Base-by-base conservation (phyloP, 108 stramenopile genomes). In the Pseudonitzschia pungens region DNA sequence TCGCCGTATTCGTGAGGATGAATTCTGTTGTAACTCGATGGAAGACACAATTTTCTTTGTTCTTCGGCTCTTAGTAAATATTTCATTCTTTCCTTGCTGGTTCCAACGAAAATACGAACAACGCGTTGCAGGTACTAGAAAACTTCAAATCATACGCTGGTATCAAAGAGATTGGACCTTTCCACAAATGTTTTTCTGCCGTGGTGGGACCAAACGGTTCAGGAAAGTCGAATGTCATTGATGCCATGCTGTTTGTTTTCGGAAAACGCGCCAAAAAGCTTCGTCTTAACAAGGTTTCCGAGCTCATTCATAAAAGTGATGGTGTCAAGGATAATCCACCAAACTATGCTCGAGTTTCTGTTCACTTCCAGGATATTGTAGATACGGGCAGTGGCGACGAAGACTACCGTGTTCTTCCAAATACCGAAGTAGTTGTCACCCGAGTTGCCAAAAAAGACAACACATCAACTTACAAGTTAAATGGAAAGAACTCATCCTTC, bases 171-270 rank as follows among this genome's bases (percentile, higher is more conserved):
- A 90, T 94, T 62, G 92, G 92, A 43, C 92, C 93, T 29, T 94
- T 94, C 75, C 93, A 94, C 85, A 92, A 92, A 81, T 94, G 96
- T 78, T 98, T 99, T 84, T 92, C 93, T 29, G 84, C 92, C 41
- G 93, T 99, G 33, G 97, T 97, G 41, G 97, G 97, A 18, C 97
- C 97, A 20, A 97, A 98, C 72, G 97, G 97, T 15, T 94, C 92
- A 24, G 99, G 99, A 29, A 99, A 99, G 80, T 95, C 93, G 27
- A 99, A 99, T 79, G 97, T 97, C 51, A 98, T 99, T 63, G 99
- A 99, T 79, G 99, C 99, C 77, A 96, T 99, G 97, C 93, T 99
- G 32, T 99, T 99, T 81, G 99, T 98, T 24, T 99, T 99, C 79
- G 99, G 99, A 10, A 98, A 98, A 80, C 85, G 96, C 8, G 99